Percentiles rank a stretch among this genome's conserved stretches.
These are phyloP conservation scores for Salvia splendens DNA, from an alignment of 257 asterid genomes.

Conservation along the genomic window DNA sequence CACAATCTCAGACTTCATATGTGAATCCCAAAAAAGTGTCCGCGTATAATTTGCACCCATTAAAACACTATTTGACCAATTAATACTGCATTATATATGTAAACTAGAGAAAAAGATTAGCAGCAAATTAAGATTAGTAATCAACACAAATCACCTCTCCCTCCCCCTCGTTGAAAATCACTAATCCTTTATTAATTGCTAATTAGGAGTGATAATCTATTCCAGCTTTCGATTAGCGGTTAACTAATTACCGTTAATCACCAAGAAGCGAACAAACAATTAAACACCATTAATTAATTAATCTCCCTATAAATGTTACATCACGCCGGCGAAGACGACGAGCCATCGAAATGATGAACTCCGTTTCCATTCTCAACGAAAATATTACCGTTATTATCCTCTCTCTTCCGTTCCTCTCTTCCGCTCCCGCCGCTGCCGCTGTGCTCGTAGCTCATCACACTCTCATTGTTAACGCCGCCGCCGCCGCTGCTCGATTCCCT, in stretches of 20 bases:
- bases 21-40: conserved; percentile 17
- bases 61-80: not conserved
- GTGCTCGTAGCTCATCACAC: conserved; percentile 20
- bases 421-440: conserved; percentile 26
- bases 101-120: not conserved
- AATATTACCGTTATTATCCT: conserved; percentile 23
- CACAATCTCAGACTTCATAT: conserved; percentile 10
- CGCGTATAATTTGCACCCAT: not conserved
- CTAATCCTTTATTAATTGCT: conserved; percentile 3
- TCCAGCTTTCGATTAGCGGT: conserved; percentile 26
- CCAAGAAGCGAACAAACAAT: not conserved
- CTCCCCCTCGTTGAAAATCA: conserved; percentile 10
- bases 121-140: no score
- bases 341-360: conserved; percentile 33
- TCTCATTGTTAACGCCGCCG: conserved; percentile 2
- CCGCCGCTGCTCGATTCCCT: conserved; percentile 32
- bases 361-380: conserved; percentile 28
- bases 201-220: not conserved
- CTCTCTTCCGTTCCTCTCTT: not conserved
- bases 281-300: conserved; percentile 6
- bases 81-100: no score
- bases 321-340: conserved; percentile 41
- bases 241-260: conserved; percentile 27
- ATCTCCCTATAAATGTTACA: conserved; percentile 5
- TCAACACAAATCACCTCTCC: not conserved